Evolutionary conservation across 345 rosid species (phyloP).

Genomic region (Theobroma cacao): DNA sequence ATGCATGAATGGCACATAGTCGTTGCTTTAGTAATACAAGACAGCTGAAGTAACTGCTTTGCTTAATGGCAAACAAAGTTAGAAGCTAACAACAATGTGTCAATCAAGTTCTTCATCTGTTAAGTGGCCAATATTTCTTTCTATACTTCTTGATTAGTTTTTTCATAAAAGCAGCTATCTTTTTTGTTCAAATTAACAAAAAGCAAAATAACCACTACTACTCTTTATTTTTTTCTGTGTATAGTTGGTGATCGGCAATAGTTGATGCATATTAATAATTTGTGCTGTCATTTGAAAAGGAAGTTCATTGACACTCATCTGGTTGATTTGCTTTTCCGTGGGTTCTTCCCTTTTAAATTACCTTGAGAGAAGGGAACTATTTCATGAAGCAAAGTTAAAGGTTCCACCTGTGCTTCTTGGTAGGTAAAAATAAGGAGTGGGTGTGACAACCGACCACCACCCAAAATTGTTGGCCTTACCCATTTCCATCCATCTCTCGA

Average conservation of each 20-base stretch:
- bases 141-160: not conserved
- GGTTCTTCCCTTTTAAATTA: not conserved
- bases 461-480: not conserved
- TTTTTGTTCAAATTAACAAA: not conserved
- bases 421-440: not conserved
- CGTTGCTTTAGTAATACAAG: not conserved
- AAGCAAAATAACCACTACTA: too few species aligned
- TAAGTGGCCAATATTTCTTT: not conserved
- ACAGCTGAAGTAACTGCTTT: not conserved
- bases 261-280: not conserved
- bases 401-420: not conserved
- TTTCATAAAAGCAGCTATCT: not conserved
- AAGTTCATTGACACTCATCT: not conserved
- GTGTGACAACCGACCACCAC: not conserved
- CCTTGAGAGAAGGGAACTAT: not conserved
- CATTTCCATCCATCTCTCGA: not conserved
- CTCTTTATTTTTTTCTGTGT: not conserved
- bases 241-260: not conserved
- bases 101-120: not conserved
- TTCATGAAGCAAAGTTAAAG: not conserved
- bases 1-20: not conserved
- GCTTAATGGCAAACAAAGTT: not conserved
- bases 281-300: not conserved
- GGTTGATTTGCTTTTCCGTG: not conserved
- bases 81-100: not conserved